Percentiles rank a stretch among this genome's conserved stretches.
Conservation (phyloP, 208 protist species). For the Leptomonas pyrrhocoris region DNA sequence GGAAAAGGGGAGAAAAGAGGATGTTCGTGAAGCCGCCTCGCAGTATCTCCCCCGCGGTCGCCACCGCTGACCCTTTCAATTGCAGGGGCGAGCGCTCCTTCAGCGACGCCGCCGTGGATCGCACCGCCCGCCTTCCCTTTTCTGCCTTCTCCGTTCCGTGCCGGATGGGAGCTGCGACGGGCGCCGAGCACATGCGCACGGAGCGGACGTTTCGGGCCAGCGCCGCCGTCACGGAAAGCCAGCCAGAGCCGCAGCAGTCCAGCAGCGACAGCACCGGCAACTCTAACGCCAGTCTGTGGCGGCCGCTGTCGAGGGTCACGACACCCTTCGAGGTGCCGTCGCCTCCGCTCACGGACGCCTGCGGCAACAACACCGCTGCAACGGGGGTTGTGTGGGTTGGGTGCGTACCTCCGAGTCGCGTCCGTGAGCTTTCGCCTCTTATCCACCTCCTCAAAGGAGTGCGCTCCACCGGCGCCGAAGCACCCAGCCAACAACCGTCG, state of each 20-base stretch:
- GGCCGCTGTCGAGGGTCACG: background rate
- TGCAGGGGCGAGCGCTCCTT: background rate
- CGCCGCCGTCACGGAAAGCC: background rate
- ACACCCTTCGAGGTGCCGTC: background rate
- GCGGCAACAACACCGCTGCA: background rate
- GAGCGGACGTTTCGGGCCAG: no score
- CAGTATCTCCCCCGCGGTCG: background rate
- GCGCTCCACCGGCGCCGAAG: background rate
- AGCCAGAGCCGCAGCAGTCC: background rate
- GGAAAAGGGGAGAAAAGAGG: no score
- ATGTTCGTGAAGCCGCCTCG: background rate
- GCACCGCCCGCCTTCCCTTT: background rate
- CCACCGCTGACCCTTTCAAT: background rate
- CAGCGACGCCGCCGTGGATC: background rate
- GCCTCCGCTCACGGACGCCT: background rate
- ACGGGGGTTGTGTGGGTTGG: slow-evolving; percentile 1
- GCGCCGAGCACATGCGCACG: background rate
- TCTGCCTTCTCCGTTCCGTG: no score
- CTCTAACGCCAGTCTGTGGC: background rate
- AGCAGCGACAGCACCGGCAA: slow-evolving; percentile 6
- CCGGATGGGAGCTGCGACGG: no score
- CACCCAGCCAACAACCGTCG: background rate
- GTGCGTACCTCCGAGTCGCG: background rate
- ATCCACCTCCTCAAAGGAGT: slow-evolving; percentile 3
- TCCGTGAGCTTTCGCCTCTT: slow-evolving; percentile 6